A percentile compares a stretch with the other conserved stretches of the same genome.
phyloP scores from a whole-genome alignment of 306 rosid species.

The Lathyrus oleraceus region DNA sequence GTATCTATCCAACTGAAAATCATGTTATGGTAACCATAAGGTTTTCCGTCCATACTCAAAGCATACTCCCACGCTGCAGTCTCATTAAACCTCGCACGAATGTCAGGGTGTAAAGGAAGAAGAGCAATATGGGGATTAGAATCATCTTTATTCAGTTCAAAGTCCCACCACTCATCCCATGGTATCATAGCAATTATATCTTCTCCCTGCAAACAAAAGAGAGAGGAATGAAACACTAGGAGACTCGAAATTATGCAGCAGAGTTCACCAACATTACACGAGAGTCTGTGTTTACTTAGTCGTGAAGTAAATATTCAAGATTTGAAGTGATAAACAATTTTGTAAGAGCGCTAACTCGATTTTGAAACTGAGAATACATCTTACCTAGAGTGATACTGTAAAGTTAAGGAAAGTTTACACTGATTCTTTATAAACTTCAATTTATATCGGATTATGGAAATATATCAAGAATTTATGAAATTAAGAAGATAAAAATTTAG shows the following conservation, averaged over 20 bases:
- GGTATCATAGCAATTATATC: constrained; percentile 77
- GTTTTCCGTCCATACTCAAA: constrained; percentile 76
- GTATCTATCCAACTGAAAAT: constrained; percentile 99
- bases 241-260: constrained; percentile 1
- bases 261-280: background rate
- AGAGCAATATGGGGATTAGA: constrained; percentile 92
- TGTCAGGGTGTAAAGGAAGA: constrained; percentile 87
- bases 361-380: constrained; percentile 1
- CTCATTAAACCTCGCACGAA: constrained; percentile 81
- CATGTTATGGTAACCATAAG: constrained; percentile 96
- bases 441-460: constrained; percentile 7
- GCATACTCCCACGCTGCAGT: constrained; percentile 99
- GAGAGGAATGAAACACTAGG: constrained; percentile 27
- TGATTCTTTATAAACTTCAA: constrained; percentile 14
- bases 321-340: background rate
- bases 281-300: background rate
- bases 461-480: background rate
- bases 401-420: background rate
- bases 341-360: background rate
- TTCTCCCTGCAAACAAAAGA: constrained; percentile 69
- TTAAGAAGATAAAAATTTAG: constrained; percentile 11
- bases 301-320: background rate
- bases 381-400: constrained; percentile 21
- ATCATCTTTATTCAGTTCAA: constrained; percentile 75
- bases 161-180: constrained; percentile 99